Base-by-base conservation (phyloP, 2,329 filamentous ascomycete species). In the Graphilbum sp. region DNA sequence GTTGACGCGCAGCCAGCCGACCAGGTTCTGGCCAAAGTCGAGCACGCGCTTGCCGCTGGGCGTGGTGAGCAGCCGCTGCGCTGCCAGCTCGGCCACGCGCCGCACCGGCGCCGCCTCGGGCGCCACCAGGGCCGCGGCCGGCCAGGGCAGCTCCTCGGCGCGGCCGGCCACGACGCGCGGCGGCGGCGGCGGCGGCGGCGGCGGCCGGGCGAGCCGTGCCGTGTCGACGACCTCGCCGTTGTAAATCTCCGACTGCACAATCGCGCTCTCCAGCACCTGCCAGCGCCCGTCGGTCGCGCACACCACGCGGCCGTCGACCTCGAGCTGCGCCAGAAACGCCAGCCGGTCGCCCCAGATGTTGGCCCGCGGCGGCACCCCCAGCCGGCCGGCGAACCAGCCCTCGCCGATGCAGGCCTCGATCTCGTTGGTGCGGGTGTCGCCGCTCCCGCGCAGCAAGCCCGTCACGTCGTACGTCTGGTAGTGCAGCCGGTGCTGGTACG, bases 21-120 rank as follows among this genome's bases (percentile, higher is more conserved):
- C 69, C 0, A 75, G 51, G 44, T 75, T 74, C 46, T 75, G 69
- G 2, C 69, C 69, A 49, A 75, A 74, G 44, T 75, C 68, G 11
- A 75, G 42, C 2, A 73, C 51, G 0, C 54, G 61, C 45, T 66
- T 66, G 10, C 65, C 64, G 4, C 49, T 49, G 2, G 52, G 52
- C 9, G 50, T 55, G 41, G 44, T 49, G 12, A 55, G 54, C 25
- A 58, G 51, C 15, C 44, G 32, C 4, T 43, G 35, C 9, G 49
- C 58, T 47, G 43, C 57, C 12, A 56, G 17, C 1, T 48, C 47
- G 44, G 49, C 52, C 24, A 36, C 52, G 24, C 52, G 59, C 11
- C 62, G 55, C 0, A 69, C 59, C 0, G 66, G 66, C 2, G 67
- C 59, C 0, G 53, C 57, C 41, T 63, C 58, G 0, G 63, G 55